Evolutionary conservation across 2,329 filamentous ascomycete genomes (phyloP), one percentile per base, ranked within the genome.

Genomic region (Neoascochyta sp.): DNA sequence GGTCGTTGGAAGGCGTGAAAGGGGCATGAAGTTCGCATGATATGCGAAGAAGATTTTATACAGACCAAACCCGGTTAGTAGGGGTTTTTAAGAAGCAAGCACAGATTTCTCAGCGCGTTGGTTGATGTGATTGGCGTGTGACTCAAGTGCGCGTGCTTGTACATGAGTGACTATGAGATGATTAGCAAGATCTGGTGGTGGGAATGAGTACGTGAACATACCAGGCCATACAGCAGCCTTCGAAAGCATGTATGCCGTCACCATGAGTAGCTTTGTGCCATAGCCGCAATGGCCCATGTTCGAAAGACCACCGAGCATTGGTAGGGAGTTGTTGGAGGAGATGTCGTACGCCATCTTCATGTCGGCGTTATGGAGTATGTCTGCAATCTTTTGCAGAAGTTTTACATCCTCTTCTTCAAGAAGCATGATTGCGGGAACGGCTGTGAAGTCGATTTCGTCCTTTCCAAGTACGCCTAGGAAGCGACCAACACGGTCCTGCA

Each of bases 221-320:
- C 85, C 82, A 61, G 89, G 89, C 90, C 92, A 98, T 16, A 95
- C 86, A 44, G 86, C 83, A 41, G 86, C 84, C 65, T 87, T 87
- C 47, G 89, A 84, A 41, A 96, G 74, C 74, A 93, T 84, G 64
- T 86, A 83, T 26, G 88, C 86, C 42, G 86, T 92, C 32, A 92
- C 76, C 52, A 85, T 77, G 50, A 95, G 67, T 26, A 95, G 80
- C 67, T 89, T 92, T 40, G 83, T 82, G 15, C 86, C 88, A 59
- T 86, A 92, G 19, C 90, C 88, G 32, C 78, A 79, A 27, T 60
- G 59, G 4, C 52, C 81, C 70, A 35, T 78, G 52, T 75, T 73
- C 15, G 75, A 71, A 41, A 81, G 60, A 30, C 71, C 67, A 39
- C 73, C 67, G 35, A 72, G 64, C 31, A 72, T 63, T 30, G 67